These are phyloP conservation scores for Zygosaccharomyces kombuchaensis DNA, from an alignment of 805 yeast species.

Conservation along the genomic window DNA sequence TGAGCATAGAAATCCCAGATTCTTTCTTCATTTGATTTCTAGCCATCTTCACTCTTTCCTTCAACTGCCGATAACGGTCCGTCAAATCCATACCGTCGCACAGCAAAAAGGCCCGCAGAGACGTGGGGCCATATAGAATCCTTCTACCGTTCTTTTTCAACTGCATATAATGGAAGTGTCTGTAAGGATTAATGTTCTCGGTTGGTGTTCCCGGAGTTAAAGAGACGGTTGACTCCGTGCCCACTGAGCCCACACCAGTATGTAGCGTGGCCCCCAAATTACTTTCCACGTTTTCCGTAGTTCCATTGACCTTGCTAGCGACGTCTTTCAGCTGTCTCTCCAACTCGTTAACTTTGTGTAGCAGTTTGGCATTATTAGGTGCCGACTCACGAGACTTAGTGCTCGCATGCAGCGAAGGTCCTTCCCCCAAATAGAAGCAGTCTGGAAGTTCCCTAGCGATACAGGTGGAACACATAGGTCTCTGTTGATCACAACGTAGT, in stretches of 20 bases:
- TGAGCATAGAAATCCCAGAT: slow-evolving; percentile 14
- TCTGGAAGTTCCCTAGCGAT: slow-evolving; percentile 14
- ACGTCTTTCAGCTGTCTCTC: slow-evolving; percentile 8
- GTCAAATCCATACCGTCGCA: slow-evolving; percentile 17
- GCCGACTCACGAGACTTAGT: neutral
- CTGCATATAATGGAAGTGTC: slow-evolving; percentile 16
- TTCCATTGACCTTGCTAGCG: neutral
- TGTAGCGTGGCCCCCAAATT: neutral
- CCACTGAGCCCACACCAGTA: no score
- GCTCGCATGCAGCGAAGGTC: neutral
- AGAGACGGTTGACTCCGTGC: neutral
- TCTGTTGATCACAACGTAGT: slow-evolving; percentile 29
- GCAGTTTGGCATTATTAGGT: slow-evolving; percentile 4
- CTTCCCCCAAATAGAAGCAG: slow-evolving; percentile 19
- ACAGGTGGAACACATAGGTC: slow-evolving; percentile 30
- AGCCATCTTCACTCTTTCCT: slow-evolving; percentile 26
- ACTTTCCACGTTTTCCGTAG: neutral
- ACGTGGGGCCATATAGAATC: slow-evolving; percentile 32
- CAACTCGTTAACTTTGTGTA: slow-evolving; percentile 6
- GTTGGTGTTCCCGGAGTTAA: neutral
- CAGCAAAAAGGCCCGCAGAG: slow-evolving; percentile 19
- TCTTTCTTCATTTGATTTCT: slow-evolving; percentile 23
- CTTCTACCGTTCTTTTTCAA: slow-evolving; percentile 23
- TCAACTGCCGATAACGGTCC: slow-evolving; percentile 19
- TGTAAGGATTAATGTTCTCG: slow-evolving; percentile 11